Base-by-base conservation (phyloP, 2,329 filamentous ascomycete genomes). In the Nigrograna mackinnonii region DNA sequence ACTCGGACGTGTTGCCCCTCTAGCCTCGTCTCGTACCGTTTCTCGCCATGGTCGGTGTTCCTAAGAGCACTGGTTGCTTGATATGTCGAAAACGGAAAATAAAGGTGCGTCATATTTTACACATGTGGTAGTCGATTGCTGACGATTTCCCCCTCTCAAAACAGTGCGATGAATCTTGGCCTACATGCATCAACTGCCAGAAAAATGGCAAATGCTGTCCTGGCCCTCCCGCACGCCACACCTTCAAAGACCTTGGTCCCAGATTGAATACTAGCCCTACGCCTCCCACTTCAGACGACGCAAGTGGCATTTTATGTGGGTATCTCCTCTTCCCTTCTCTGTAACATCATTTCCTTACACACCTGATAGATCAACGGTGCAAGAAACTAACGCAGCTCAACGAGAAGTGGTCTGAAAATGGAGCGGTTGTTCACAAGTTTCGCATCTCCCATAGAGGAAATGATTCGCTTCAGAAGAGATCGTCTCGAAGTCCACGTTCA, bases 141-240 rank as follows among this genome's bases (percentile, higher is more conserved):
- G 14, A 14, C 24, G 14, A 14, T 28, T 14, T 28, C 11, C 11
- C 24, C 14, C 3, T 28, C 24, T 12, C 11, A 11, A 28, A 28
- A 41, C 5, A 58, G 65, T 59, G 56, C 32, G 64, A 67, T 43
- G 62, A 67, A 40, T 58, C 50, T 11, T 68, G 64, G 64, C 64
- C 64, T 16, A 44, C 35, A 16, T 68, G 64, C 43, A 24, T 58
- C 14, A 64, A 67, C 20, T 68, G 64, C 44, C 54, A 58, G 40
- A 66, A 62, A 39, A 67, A 67, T 41, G 41, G 54, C 6, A 67
- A 65, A 42, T 41, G 39, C 35, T 68, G 64, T 47, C 62, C 64
- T 14, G 64, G 64, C 2, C 62, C 59, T 32, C 63, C 62, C 17
- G 49, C 59, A 20, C 54, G 59, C 34, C 62, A 66, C 33, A 66